Evolutionary conservation across 495 filamentous ascomycete genomes (phyloP).

Genomic region (Hypoxylon subgilvum): DNA sequence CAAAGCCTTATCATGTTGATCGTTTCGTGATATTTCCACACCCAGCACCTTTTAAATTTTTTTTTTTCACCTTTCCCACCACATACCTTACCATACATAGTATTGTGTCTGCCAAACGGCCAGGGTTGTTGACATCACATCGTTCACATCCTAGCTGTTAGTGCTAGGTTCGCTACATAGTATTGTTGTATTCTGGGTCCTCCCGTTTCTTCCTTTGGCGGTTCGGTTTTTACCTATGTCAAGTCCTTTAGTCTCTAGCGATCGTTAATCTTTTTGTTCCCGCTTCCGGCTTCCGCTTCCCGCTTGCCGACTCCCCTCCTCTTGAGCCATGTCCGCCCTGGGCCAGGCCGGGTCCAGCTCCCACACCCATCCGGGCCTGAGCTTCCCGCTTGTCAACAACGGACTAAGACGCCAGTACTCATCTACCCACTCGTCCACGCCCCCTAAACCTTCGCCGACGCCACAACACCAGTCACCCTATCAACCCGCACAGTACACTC

Average conservation of each 20-base stretch:
- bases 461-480: slow-evolving; percentile 53
- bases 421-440: slow-evolving; percentile 47
- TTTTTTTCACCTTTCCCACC: slow-evolving; percentile 3
- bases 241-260: slow-evolving; percentile 27
- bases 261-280: slow-evolving; percentile 24
- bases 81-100: slow-evolving; percentile 21
- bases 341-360: slow-evolving; percentile 44
- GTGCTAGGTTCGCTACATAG: slow-evolving; percentile 29
- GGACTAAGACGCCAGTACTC: slow-evolving; percentile 40
- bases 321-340: slow-evolving; percentile 47
- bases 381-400: slow-evolving; percentile 39
- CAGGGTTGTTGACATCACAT: slow-evolving; percentile 46
- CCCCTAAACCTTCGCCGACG: slow-evolving; percentile 52
- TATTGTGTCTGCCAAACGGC: slow-evolving; percentile 40
- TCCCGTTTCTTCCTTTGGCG: slow-evolving; percentile 35
- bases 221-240: slow-evolving; percentile 34
- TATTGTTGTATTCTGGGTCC: slow-evolving; percentile 35
- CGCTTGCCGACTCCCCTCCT: slow-evolving; percentile 15
- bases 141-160: slow-evolving; percentile 35
- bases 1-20: slow-evolving; percentile 40
- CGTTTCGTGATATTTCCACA: slow-evolving; percentile 46
- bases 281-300: slow-evolving; percentile 14
- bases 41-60: slow-evolving; percentile 33
- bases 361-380: slow-evolving; percentile 46
- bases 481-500: slow-evolving; percentile 47